Conservation (phyloP, 139 green algal species). For the Tetradesmus lagerheimii region DNA sequence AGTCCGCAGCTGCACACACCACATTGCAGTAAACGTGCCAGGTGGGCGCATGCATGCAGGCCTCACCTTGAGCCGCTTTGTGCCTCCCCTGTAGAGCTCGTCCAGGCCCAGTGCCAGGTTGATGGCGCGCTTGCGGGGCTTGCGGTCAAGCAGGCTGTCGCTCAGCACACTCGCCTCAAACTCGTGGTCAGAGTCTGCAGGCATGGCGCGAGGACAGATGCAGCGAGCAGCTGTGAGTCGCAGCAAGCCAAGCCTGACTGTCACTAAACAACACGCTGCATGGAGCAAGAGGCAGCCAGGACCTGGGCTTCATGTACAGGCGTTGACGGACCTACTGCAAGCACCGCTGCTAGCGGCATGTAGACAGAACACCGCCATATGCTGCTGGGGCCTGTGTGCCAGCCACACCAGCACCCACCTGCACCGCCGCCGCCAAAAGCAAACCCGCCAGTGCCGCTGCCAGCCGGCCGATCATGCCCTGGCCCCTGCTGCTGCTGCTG, state of each 20-base stretch:
- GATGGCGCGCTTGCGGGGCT: conserved; percentile 28
- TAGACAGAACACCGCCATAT: background rate
- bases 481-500: conserved; percentile 15
- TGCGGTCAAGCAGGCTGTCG: conserved; percentile 22
- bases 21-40: too few species aligned
- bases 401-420: background rate
- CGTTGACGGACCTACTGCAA: background rate
- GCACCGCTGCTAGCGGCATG: background rate
- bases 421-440: conserved; percentile 30
- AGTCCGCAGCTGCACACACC: too few species aligned
- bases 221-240: background rate
- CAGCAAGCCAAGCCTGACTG: too few species aligned
- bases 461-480: conserved; percentile 64
- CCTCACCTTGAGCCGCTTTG: conserved; percentile 41
- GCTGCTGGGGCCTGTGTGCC: background rate
- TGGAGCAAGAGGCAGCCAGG: background rate
- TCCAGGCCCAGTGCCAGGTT: conserved; percentile 65
- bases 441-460: conserved; percentile 31
- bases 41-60: too few species aligned
- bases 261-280: too few species aligned
- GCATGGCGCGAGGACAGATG: background rate
- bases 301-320: too few species aligned
- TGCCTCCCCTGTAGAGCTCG: conserved; percentile 77
- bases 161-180: conserved; percentile 13
- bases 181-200: conserved; percentile 8